Conservation (phyloP, 2,329 filamentous ascomycete genomes). For the Pseudogymnoascus sp. region DNA sequence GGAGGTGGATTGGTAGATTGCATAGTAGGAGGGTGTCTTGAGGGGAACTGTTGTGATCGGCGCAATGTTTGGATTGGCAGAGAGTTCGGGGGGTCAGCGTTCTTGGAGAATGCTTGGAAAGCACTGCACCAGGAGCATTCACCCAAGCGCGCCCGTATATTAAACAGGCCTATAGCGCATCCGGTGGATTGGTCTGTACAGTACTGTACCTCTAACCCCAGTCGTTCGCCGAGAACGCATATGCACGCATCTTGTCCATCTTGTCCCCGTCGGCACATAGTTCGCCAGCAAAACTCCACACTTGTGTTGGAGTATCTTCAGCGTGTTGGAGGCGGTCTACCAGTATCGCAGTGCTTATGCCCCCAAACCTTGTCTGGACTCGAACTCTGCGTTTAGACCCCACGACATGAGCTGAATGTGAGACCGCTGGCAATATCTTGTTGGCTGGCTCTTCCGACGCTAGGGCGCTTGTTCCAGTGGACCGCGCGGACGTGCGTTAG, state of each 20-base stretch:
- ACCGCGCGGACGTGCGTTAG: slow-evolving; percentile 6
- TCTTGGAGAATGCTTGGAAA: neutral
- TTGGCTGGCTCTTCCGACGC: neutral
- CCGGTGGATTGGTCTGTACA: neutral
- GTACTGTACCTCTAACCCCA: neutral
- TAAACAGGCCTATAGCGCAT: neutral
- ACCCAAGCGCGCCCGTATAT: slow-evolving; percentile 1
- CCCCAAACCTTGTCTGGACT: slow-evolving; percentile 3
- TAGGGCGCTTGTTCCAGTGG: slow-evolving; percentile 1
- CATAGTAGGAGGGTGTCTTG: neutral
- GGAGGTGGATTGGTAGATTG: neutral
- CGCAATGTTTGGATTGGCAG: neutral
- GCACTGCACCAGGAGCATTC: neutral
- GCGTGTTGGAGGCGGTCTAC: neutral
- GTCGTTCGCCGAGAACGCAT: neutral
- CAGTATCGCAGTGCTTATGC: neutral
- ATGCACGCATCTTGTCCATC: neutral
- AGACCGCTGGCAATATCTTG: neutral
- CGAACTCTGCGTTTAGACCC: neutral
- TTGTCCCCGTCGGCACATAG: neutral
- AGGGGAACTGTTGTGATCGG: neutral
- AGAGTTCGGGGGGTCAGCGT: neutral
- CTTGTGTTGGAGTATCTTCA: neutral
- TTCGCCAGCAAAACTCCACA: neutral
- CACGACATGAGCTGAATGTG: neutral